A percentile compares a stretch with the other conserved stretches of the same genome.
phyloP scores from a whole-genome alignment of 305 asterid species.

The Plantago coronopus region DNA sequence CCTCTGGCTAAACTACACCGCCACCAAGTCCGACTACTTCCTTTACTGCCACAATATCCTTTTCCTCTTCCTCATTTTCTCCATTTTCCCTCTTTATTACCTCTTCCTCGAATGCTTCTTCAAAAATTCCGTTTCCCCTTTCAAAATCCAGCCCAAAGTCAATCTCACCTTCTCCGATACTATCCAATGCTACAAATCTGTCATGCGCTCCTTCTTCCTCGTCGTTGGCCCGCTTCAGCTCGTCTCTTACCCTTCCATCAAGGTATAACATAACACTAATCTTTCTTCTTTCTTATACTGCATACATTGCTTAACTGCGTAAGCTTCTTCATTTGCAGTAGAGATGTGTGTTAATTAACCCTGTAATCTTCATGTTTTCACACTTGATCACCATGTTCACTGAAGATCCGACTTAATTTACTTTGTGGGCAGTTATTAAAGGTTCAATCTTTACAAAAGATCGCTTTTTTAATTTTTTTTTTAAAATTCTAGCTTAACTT shows the following conservation, averaged over 20 bases:
- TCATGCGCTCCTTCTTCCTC: conserved; percentile 77
- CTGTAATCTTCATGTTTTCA: conserved; percentile 3
- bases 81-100: conserved; percentile 66
- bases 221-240: conserved; percentile 90
- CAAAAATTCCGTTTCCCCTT: conserved; percentile 32
- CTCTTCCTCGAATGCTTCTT: conserved; percentile 54
- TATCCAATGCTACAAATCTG: conserved; percentile 66
- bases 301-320: neutral
- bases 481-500: conserved; percentile 16
- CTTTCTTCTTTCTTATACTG: neutral
- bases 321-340: neutral
- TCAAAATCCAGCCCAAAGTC: conserved; percentile 83
- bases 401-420: neutral
- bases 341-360: neutral
- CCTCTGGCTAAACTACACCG: conserved; percentile 77
- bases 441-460: neutral
- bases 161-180: conserved; percentile 52
- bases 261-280: conserved; percentile 32
- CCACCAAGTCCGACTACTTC: conserved; percentile 74
- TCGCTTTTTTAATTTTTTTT: too few species aligned
- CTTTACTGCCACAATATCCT: conserved; percentile 85
- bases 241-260: conserved; percentile 73
- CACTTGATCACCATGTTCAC: too few species aligned
- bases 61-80: conserved; percentile 70
- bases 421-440: conserved; percentile 18